A percentile compares a stretch with the other conserved stretches of the same genome.
These are phyloP conservation scores for Yamadazyma sp. DNA, from an alignment of 1,139 yeast genomes.

Conservation along the genomic window DNA sequence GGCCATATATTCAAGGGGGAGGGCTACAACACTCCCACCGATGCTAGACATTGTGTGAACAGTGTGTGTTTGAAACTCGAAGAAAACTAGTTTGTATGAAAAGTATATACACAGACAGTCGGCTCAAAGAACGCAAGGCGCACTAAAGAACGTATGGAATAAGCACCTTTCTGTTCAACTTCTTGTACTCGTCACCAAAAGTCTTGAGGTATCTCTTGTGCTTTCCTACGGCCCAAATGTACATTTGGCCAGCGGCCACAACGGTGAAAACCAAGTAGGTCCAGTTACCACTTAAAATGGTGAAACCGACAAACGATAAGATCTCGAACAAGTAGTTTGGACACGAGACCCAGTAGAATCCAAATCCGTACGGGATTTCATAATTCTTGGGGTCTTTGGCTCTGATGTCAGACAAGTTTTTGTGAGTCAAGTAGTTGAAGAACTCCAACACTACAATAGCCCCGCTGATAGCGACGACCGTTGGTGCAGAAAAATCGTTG, in stretches of 20 bases:
- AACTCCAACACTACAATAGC: conserved; percentile 50
- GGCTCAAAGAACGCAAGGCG: too few relatives aligned
- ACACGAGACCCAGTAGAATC: conserved; percentile 48
- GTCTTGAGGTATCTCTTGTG: conserved; percentile 66
- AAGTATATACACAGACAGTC: not conserved
- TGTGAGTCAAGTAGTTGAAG: conserved; percentile 73
- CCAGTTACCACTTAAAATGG: conserved; percentile 75
- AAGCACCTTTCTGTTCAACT: conserved; percentile 61
- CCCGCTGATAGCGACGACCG: conserved; percentile 5
- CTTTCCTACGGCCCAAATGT: conserved; percentile 73
- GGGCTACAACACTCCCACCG: conserved; percentile 86
- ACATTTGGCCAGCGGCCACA: conserved; percentile 79
- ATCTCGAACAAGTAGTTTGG: conserved; percentile 94
- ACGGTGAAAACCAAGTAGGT: conserved; percentile 67
- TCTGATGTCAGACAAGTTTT: conserved; percentile 58
- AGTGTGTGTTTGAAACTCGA: conserved; percentile 72
- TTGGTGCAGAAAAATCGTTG: conserved; percentile 9
- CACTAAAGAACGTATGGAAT: conserved; percentile 44
- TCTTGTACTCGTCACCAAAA: conserved; percentile 76
- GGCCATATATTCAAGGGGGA: conserved; percentile 97
- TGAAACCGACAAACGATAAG: conserved; percentile 68
- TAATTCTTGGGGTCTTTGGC: conserved; percentile 35
- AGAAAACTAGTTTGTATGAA: conserved; percentile 7
- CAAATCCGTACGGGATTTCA: conserved; percentile 48
- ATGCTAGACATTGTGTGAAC: conserved; percentile 93